A percentile compares a stretch with the other conserved stretches of the same genome.
These are phyloP conservation scores for Rhizophora mangle DNA, from an alignment of 345 rosid species.

Conservation along the genomic window DNA sequence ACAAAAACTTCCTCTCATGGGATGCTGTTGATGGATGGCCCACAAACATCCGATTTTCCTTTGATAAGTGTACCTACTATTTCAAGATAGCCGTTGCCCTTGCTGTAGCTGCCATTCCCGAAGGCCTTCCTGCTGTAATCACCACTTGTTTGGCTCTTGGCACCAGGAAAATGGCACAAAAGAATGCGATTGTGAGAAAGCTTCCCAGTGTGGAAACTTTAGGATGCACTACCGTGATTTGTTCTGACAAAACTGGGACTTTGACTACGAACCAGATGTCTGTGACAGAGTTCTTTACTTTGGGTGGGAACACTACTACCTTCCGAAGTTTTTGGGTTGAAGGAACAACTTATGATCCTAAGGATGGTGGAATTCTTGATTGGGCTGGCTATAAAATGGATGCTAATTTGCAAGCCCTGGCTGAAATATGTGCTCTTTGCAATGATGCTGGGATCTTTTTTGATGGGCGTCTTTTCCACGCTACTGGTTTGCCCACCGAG, in stretches of 20 bases:
- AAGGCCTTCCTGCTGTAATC: slow-evolving; percentile 95
- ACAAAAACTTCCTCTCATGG: slow-evolving; percentile 79
- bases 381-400: slow-evolving; percentile 85
- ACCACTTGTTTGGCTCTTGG: slow-evolving; percentile 87
- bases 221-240: slow-evolving; percentile 95
- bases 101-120: slow-evolving; percentile 95
- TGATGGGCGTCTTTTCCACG: slow-evolving; percentile 74
- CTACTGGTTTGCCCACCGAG: slow-evolving; percentile 93
- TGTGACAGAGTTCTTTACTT: slow-evolving; percentile 68
- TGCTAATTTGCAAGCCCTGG: slow-evolving; percentile 77
- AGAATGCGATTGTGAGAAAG: slow-evolving; percentile 82
- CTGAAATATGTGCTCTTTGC: slow-evolving; percentile 81
- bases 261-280: slow-evolving; percentile 96
- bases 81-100: slow-evolving; percentile 94
- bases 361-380: slow-evolving; percentile 82
- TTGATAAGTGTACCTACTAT: slow-evolving; percentile 87
- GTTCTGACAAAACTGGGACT: slow-evolving; percentile 95
- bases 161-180: slow-evolving; percentile 92
- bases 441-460: slow-evolving; percentile 76
- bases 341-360: slow-evolving; percentile 96
- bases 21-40: slow-evolving; percentile 74
- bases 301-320: slow-evolving; percentile 60
- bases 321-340: slow-evolving; percentile 59
- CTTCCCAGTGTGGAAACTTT: slow-evolving; percentile 94
- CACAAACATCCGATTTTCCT: slow-evolving; percentile 59